Percentiles rank a stretch among this genome's conserved stretches.
These are phyloP conservation scores for Arthrinium phaeospermum DNA, from an alignment of 2,329 filamentous ascomycete genomes.

Conservation along the genomic window DNA sequence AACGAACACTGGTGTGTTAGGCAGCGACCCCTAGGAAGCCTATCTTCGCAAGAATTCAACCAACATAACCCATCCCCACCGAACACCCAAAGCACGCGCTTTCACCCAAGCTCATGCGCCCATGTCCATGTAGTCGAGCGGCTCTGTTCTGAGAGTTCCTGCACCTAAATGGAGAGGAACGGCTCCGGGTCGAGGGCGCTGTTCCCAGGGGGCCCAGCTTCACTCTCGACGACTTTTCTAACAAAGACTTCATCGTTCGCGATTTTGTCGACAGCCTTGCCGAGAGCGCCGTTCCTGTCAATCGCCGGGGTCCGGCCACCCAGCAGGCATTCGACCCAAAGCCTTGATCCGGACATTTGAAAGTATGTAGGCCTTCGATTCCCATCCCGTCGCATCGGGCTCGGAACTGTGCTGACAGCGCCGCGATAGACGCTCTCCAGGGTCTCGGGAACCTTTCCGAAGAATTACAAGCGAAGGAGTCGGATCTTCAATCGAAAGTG, in stretches of 20 bases:
- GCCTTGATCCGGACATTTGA: slow-evolving; percentile 94
- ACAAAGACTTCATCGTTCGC: slow-evolving; percentile 94
- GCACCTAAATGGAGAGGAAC: slow-evolving; percentile 47
- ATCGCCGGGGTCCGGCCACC: slow-evolving; percentile 68
- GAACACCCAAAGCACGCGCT: background rate
- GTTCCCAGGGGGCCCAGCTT: slow-evolving; percentile 82
- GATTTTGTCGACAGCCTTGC: slow-evolving; percentile 96
- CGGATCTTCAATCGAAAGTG: slow-evolving; percentile 87
- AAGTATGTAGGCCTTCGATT: slow-evolving; percentile 49
- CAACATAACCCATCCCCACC: background rate
- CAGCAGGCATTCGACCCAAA: slow-evolving; percentile 86
- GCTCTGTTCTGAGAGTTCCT: slow-evolving; percentile 25
- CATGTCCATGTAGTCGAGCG: slow-evolving; percentile 30
- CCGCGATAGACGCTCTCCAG: slow-evolving; percentile 62
- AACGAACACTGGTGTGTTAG: background rate
- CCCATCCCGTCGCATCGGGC: background rate
- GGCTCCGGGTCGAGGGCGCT: slow-evolving; percentile 65
- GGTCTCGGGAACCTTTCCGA: slow-evolving; percentile 75
- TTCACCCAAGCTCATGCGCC: background rate
- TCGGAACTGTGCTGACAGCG: slow-evolving; percentile 34
- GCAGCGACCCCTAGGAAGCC: background rate
- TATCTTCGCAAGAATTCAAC: background rate
- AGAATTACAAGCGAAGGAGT: slow-evolving; percentile 88
- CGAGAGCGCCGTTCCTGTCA: slow-evolving; percentile 79
- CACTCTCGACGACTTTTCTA: slow-evolving; percentile 85